These are phyloP conservation scores for Clitoria ternatea DNA, from an alignment of 306 rosid genomes.

Conservation along the genomic window DNA sequence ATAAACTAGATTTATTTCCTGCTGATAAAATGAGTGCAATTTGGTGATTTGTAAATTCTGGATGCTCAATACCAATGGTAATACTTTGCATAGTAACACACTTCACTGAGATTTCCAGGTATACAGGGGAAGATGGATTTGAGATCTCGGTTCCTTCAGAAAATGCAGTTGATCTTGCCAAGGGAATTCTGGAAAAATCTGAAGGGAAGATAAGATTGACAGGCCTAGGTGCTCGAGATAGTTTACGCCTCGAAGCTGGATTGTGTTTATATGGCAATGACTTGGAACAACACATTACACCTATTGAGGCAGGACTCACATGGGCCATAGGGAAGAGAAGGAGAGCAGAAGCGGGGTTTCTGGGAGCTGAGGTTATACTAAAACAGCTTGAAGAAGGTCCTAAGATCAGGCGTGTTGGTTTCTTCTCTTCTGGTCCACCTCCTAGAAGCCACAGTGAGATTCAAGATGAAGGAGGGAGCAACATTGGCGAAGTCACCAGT, in stretches of 20 bases:
- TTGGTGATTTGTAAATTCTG: too few relatives aligned
- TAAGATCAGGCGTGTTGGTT: slow-evolving; percentile 66
- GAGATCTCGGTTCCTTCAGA: slow-evolving; percentile 89
- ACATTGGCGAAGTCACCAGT: slow-evolving; percentile 80
- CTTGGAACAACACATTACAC: slow-evolving; percentile 77
- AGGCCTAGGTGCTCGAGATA: slow-evolving; percentile 82
- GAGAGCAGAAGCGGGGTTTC: slow-evolving; percentile 90
- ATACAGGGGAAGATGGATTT: slow-evolving; percentile 93
- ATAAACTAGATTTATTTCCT: not conserved
- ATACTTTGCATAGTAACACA: not conserved
- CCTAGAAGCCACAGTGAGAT: slow-evolving; percentile 91
- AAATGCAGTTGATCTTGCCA: slow-evolving; percentile 67
- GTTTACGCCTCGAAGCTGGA: slow-evolving; percentile 86
- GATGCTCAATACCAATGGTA: not conserved
- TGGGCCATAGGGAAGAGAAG: slow-evolving; percentile 95
- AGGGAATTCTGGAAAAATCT: slow-evolving; percentile 80
- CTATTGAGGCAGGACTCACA: slow-evolving; percentile 87
- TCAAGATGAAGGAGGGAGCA: slow-evolving; percentile 61
- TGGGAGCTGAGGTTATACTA: slow-evolving; percentile 72
- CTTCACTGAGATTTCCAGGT: slow-evolving; percentile 45
- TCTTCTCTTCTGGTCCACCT: slow-evolving; percentile 86
- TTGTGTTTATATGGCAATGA: slow-evolving; percentile 79
- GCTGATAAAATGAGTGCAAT: not conserved
- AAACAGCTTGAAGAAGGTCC: slow-evolving; percentile 79
- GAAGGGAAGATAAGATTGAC: slow-evolving; percentile 80